Base-by-base conservation (phyloP, 768 basidiomycete species). In the Ramaria rubella region DNA sequence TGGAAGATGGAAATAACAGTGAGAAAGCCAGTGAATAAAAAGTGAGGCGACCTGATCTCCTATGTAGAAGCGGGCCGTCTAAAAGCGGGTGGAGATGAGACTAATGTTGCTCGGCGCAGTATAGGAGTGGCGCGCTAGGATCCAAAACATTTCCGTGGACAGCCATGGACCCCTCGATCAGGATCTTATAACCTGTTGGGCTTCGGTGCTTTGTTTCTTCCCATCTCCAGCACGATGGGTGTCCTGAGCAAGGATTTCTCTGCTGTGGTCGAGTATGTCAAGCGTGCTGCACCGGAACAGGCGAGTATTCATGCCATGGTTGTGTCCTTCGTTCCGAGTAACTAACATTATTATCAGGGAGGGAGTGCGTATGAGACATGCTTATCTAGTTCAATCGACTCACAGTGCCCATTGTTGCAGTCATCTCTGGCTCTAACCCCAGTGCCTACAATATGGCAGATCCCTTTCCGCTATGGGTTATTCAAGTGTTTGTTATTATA, bases 401-500 rank as follows among this genome's bases (percentile, higher is more conserved):
- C 14, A 33, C 56, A 5, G 59, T 49, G 11, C 7, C 11, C 8
- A 38, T 19, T 30, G 36, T 21, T 54, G 19, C 61, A 90, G 87
- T 94, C 14, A 76, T 95, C 26, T 80, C 79, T 51, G 91, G 90
- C n/a, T 72, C 76, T 42, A 85, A 93, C 64, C 93, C 93, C 7
- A 65, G 79, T 0, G 34, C 66, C 0, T 89, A 83, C 70, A 82
- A 86, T 59, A 12, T 73, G 0, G 61, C 65, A 8, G 85, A 94
- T 66, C 93, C 93, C 21, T 70, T 94, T 63, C 73, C 75, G 45
- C 69, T 90, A 72, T 90, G 87, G 86, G 76, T 84, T 53, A 83
- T 90, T 52, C 86, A 90, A 75, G 71, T 87, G 82, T 86, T 86
- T 49, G 81, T 97, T 61, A 93, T 98, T 72, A 77, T 96, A 56